A percentile compares a stretch with the other conserved stretches of the same genome.
These are phyloP conservation scores for Arachnopeziza araneosa DNA, from an alignment of 2,329 filamentous ascomycete genomes.

Conservation along the genomic window DNA sequence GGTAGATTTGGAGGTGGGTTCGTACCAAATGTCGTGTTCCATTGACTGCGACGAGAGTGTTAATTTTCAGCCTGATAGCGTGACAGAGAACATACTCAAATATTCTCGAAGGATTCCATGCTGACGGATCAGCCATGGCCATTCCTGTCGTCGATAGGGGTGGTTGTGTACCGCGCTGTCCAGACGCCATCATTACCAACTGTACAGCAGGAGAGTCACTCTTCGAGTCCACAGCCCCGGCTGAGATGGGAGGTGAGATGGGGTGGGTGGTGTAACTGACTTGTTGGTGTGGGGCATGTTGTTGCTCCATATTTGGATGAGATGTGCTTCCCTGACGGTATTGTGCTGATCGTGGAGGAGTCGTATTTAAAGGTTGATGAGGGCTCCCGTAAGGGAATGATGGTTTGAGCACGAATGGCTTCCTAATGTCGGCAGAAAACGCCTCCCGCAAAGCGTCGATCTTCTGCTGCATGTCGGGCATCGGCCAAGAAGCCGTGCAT, in stretches of 20 bases:
- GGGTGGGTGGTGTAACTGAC: conserved; percentile 66
- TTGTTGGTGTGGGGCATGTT: conserved; percentile 42
- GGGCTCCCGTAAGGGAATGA: conserved; percentile 85
- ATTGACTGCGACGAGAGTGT: conserved; percentile 58
- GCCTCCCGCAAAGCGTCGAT: conserved; percentile 85
- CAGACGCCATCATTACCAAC: conserved; percentile 64
- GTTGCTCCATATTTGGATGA: conserved; percentile 41
- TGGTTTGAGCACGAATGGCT: conserved; percentile 83
- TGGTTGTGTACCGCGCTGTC: conserved; percentile 40
- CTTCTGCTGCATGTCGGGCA: conserved; percentile 84
- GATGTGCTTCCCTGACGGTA: conserved; percentile 25
- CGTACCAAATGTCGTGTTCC: conserved; percentile 88
- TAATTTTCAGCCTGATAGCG: neutral
- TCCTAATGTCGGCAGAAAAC: conserved; percentile 79
- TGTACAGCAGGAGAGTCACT: conserved; percentile 69
- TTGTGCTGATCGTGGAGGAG: conserved; percentile 21
- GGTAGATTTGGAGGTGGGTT: conserved; percentile 26
- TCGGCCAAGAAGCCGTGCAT: conserved; percentile 76
- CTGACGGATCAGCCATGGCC: conserved; percentile 55
- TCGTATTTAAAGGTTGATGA: conserved; percentile 20
- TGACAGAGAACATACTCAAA: conserved; percentile 66
- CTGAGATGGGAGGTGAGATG: conserved; percentile 75
- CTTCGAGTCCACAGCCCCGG: conserved; percentile 66
- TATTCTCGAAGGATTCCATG: conserved; percentile 82
- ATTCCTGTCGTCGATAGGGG: conserved; percentile 47